Conservation (phyloP, 306 rosid genomes). For the Argentina anserina region DNA sequence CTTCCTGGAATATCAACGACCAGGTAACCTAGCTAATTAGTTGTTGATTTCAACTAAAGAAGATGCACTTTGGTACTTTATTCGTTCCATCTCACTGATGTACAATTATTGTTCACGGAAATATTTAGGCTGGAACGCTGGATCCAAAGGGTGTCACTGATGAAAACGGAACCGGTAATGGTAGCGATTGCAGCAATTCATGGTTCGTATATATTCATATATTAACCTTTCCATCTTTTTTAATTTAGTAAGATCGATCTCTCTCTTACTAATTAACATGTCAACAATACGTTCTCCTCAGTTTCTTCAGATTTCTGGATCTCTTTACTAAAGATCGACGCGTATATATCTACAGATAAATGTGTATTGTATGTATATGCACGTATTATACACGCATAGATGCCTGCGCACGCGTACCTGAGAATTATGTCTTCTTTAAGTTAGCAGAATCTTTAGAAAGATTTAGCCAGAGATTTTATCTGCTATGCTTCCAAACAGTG, state of each 20-base stretch:
- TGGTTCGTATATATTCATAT: slow-evolving; percentile 38
- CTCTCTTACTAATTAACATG: neutral
- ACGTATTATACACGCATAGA: neutral
- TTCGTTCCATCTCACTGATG: slow-evolving; percentile 3
- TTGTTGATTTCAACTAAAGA: neutral
- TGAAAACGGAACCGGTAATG: slow-evolving; percentile 69
- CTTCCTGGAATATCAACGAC: slow-evolving; percentile 62
- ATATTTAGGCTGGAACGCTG: slow-evolving; percentile 48
- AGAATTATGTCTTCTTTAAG: neutral
- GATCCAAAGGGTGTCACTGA: slow-evolving; percentile 68
- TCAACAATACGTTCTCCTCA: neutral
- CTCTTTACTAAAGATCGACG: neutral
- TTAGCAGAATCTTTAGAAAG: slow-evolving; percentile 36
- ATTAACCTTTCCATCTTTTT: neutral
- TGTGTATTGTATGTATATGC: neutral
- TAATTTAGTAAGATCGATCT: neutral
- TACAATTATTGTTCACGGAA: neutral
- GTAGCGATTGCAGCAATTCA: slow-evolving; percentile 76
- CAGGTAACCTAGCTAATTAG: slow-evolving; percentile 36
- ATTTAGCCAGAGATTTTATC: slow-evolving; percentile 31
- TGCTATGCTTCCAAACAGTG: slow-evolving; percentile 1
- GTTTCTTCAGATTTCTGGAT: neutral
- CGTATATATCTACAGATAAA: neutral
- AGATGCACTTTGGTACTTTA: neutral
- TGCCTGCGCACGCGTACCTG: neutral